Base-by-base conservation (phyloP, 768 basidiomycete species). In the Chiua virens region DNA sequence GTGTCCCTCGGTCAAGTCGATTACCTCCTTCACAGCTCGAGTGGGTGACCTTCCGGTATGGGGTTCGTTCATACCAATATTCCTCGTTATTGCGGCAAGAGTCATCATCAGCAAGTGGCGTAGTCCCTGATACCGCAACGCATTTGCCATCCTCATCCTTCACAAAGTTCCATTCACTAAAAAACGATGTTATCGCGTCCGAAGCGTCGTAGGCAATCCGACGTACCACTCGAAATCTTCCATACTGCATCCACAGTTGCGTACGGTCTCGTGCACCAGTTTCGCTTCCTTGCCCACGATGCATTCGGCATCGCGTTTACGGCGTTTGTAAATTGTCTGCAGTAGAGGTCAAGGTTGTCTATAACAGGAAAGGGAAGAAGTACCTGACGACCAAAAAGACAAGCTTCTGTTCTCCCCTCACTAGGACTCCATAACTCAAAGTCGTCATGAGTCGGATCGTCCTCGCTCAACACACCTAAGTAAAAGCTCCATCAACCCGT, bases 381-480 rank as follows among this genome's bases (percentile, higher is more conserved):
- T 45, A 91, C 92, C 80, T 92, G 89, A 52, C 89, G 81, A 20
- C 97, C 97, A 57, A 98, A 99, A 23, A 98, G 72, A 70, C 97
- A 99, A 8, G 75, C 74, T 63, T 98, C 94, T 30, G 79, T 73
- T n/a, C 97, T 82, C 41, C 85, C 85, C 63, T 95, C 88, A 51
- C 89, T 91, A 0, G 96, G 97, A 64, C 89, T 93, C 97, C 97
- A 98, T 2, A 97, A 72, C 66, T 98, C 95, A 64, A 98, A 98
- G 71, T 99, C 97, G 63, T 98, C 95, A 35, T 86, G 73, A 17
- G 77, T 79, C 8, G 94, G 86, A 61, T 97, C 73, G 1, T 92
- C 79, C 5, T 79, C 45, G 52, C 78, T 81, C 41, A 95, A 71
- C 1, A 75, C 71, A 68, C 95, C 94, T 96, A 54, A 15, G 2